Evolutionary conservation across 2,329 filamentous ascomycete genomes (phyloP), one percentile per base, ranked within the genome.

Genomic region (Aspergillus bombycis): DNA sequence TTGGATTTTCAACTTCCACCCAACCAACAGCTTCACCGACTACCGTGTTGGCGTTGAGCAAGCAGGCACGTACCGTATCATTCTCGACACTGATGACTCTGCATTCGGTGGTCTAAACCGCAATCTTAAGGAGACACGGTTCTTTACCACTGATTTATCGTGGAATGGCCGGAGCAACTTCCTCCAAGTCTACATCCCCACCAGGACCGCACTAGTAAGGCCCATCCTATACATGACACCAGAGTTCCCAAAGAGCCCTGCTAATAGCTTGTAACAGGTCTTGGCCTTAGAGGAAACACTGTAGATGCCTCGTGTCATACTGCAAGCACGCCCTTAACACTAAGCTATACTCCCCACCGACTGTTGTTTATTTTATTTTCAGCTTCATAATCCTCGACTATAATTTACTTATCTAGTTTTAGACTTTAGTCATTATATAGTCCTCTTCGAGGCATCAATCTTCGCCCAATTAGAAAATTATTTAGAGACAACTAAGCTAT

Each of bases 1-100:
- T 12, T 99, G 94, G 84, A 86, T 97, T 71, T 98, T 99, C 85
- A 99, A 99, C 81, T 97, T 98, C 84, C 89, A 98, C 76, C 89
- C 92, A 0, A 87, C 86, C 32, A 81, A 90, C 69, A 97, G 93
- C 78, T 99, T 91, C 80, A 89, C 90, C 12, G 95, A 98, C 79
- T 99, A 97, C 77, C 88, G 94, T 43, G 90, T 99, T 54, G 95
- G 95, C 21, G 85, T 99, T 45, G 93, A 98, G 58, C 83, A 88
- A 23, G 81, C 90, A 4, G 95, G 95, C 45, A 96, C 92, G 1
- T 99, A 99, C 79, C 86, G 88, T 61, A 88, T 97, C 60, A 89
- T 97, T 4, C 83, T 99, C 50, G 93, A 94, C 78, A 90, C 90
- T 0, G 95, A 99, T 77, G 83, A 85, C 56, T 84, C 88, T 71